phyloP scores from a whole-genome alignment of 2,329 filamentous ascomycete species.

The Cercospora nicotianae region DNA sequence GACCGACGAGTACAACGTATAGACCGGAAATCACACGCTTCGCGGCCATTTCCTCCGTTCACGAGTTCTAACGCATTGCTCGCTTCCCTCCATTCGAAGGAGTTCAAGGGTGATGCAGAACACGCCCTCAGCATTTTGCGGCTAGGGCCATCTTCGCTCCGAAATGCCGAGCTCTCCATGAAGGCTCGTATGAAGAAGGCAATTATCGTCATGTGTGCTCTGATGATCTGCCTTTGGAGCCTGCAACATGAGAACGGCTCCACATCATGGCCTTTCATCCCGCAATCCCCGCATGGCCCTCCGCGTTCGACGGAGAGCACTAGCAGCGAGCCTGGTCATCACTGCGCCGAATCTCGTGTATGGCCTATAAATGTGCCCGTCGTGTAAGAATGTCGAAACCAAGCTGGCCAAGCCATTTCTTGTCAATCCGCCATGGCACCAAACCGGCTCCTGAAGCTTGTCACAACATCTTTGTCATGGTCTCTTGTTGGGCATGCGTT shows the following conservation, averaged over 20 bases:
- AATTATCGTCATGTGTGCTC: not conserved
- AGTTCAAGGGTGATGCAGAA: not conserved
- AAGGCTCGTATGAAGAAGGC: not conserved
- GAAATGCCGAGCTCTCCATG: not conserved
- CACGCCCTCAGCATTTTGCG: not conserved
- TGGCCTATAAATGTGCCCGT: not conserved
- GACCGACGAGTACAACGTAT: not conserved
- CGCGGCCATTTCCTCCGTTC: not conserved
- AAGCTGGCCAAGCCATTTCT: slow-evolving; percentile 1
- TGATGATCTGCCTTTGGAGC: not conserved
- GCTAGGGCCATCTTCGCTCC: not conserved
- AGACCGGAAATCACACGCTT: not conserved
- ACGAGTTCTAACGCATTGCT: not conserved
- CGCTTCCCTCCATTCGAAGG: not conserved
- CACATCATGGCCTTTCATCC: not conserved
- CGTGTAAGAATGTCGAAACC: not conserved
- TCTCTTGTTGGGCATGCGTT: not conserved
- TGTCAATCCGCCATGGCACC: not conserved
- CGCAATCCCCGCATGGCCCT: not conserved
- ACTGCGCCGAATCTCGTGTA: not conserved
- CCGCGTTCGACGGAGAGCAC: not conserved
- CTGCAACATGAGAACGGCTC: not conserved
- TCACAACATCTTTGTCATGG: not conserved
- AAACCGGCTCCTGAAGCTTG: not conserved
- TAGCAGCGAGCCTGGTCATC: not conserved